Conservation (phyloP, 345 rosid genomes). For the Mallotus nudiflorus region DNA sequence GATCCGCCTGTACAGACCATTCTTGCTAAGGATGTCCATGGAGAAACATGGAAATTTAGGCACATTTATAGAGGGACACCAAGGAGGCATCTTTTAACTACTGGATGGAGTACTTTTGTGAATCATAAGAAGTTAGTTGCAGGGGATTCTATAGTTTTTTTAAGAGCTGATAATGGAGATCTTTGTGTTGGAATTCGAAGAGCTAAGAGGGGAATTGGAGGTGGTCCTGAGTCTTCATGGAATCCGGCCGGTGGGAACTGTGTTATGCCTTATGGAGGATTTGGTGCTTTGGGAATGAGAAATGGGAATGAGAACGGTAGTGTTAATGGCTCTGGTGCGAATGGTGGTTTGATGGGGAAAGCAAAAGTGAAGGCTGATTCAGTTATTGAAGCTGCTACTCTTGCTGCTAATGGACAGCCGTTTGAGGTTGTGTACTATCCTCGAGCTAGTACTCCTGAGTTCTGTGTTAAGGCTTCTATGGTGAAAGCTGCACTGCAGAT, state of each 20-base stretch:
- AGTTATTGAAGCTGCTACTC: constrained; percentile 24
- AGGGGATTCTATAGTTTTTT: constrained; percentile 89
- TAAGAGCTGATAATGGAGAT: constrained; percentile 84
- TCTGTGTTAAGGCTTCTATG: constrained; percentile 32
- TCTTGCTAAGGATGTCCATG: constrained; percentile 91
- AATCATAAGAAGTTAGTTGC: constrained; percentile 97
- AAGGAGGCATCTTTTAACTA: constrained; percentile 88
- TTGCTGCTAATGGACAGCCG: constrained; percentile 26
- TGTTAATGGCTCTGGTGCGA: constrained; percentile 24
- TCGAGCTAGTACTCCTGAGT: constrained; percentile 29
- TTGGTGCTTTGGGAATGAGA: constrained; percentile 52
- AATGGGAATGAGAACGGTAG: constrained; percentile 52
- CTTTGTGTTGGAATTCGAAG: constrained; percentile 91
- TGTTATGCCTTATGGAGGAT: constrained; percentile 47
- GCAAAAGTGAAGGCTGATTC: constrained; percentile 25
- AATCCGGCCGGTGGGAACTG: constrained; percentile 43
- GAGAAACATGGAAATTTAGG: constrained; percentile 89
- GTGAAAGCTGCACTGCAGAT: constrained; percentile 31
- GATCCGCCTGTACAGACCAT: constrained; percentile 98
- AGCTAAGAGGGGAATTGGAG: constrained; percentile 57
- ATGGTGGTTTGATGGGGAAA: constrained; percentile 24
- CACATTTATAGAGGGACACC: constrained; percentile 97
- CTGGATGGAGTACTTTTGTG: constrained; percentile 98
- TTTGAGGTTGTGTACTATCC: constrained; percentile 35
- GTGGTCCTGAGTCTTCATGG: constrained; percentile 51